phyloP scores from a whole-genome alignment of 148 eudicot genomes.

The Rhododendron henanense region DNA sequence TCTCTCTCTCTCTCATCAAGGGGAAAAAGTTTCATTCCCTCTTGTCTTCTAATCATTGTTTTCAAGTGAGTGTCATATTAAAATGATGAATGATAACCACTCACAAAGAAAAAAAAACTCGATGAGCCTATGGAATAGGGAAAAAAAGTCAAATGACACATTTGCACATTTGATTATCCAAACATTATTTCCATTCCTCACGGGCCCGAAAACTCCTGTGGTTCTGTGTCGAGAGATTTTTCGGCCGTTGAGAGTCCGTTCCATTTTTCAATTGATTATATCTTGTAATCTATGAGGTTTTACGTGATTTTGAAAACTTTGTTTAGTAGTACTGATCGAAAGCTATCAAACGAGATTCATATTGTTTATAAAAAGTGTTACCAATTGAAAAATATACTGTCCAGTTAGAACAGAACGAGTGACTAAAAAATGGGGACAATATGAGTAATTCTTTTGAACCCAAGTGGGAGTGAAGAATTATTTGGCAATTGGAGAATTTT shows the following conservation, averaged over 20 bases:
- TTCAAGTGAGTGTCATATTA: neutral
- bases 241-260: too few species aligned
- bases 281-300: too few species aligned
- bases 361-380: too few species aligned
- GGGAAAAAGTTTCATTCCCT: neutral
- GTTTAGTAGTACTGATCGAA: too few species aligned
- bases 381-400: too few species aligned
- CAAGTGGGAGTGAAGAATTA: neutral
- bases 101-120: neutral
- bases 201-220: accelerated
- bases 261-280: too few species aligned
- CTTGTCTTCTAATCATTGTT: neutral
- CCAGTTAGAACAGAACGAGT: too few species aligned
- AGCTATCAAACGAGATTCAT: too few species aligned
- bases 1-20: neutral
- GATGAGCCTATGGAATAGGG: neutral
- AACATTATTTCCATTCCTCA: neutral
- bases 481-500: neutral
- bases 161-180: neutral
- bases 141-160: neutral
- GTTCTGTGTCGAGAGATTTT: too few species aligned
- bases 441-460: neutral
- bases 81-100: neutral
- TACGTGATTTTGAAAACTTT: too few species aligned
- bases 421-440: too few species aligned